These are phyloP conservation scores for Dichomitus squalens DNA, from an alignment of 1,284 basidiomycete genomes.

Conservation along the genomic window DNA sequence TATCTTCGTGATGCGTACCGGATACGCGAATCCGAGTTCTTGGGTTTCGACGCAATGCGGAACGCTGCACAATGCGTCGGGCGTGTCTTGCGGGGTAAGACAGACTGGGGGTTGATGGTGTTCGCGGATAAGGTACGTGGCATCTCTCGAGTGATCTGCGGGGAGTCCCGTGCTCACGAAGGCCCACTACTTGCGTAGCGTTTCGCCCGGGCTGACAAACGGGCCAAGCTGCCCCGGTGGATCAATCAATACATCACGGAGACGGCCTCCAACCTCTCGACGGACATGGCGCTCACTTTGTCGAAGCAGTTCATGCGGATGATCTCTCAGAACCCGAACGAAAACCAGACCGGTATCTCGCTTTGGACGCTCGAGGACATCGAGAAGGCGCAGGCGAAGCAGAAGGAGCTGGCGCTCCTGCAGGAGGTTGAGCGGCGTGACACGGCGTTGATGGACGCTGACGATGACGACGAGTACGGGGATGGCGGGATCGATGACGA, in stretches of 20 bases:
- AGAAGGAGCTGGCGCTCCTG: slow-evolving; percentile 54
- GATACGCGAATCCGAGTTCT: slow-evolving; percentile 97
- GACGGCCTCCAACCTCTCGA: slow-evolving; percentile 95
- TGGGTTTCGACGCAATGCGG: slow-evolving; percentile 99
- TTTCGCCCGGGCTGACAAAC: slow-evolving; percentile 95
- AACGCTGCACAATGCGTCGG: slow-evolving; percentile 99
- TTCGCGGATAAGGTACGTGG: slow-evolving; percentile 90
- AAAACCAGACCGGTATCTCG: slow-evolving; percentile 93
- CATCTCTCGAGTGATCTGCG: not conserved
- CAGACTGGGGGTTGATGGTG: slow-evolving; percentile 99
- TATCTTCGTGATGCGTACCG: slow-evolving; percentile 98
- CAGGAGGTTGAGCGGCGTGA: slow-evolving; percentile 42
- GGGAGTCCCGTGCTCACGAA: not conserved
- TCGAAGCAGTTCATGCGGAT: slow-evolving; percentile 97
- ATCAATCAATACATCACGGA: slow-evolving; percentile 99
- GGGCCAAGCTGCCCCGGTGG: slow-evolving; percentile 97
- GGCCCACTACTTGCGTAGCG: slow-evolving; percentile 56
- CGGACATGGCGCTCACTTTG: slow-evolving; percentile 96
- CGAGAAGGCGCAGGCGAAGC: slow-evolving; percentile 78
- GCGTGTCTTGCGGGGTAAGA: slow-evolving; percentile 96
- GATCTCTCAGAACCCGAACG: slow-evolving; percentile 96
- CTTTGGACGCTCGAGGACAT: slow-evolving; percentile 93
- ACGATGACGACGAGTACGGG: slow-evolving; percentile 54
- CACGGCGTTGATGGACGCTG: slow-evolving; percentile 33
- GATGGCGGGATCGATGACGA: slow-evolving; percentile 75